These are phyloP conservation scores for Claviceps fusiformis DNA, from an alignment of 2,329 filamentous ascomycete species.

Conservation along the genomic window DNA sequence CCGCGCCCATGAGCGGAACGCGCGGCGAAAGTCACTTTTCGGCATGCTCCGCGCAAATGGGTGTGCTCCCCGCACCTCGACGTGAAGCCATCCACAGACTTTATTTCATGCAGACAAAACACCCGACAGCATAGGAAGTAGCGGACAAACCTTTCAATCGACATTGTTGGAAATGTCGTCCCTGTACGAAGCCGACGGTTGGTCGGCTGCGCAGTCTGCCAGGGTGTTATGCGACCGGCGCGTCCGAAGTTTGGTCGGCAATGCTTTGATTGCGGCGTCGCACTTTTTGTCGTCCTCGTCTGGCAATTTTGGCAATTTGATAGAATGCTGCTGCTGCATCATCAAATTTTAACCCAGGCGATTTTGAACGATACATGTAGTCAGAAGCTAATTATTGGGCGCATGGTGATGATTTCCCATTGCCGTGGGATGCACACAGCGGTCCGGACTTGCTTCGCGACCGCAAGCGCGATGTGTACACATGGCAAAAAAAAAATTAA, in stretches of 20 bases:
- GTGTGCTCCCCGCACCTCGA: not conserved
- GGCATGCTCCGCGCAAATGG: not conserved
- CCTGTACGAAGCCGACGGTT: not conserved
- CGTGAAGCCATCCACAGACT: constrained; percentile 21
- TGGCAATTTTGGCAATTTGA: no score
- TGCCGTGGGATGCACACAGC: not conserved
- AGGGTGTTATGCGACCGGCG: not conserved
- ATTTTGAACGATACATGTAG: not conserved
- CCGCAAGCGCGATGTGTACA: not conserved
- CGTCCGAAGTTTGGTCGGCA: not conserved
- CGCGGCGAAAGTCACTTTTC: constrained; percentile 16
- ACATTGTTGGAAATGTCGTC: not conserved
- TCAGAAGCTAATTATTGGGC: not conserved
- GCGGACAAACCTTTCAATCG: not conserved
- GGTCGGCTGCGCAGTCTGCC: not conserved
- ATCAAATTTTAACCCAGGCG: no score
- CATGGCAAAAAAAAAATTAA: not conserved
- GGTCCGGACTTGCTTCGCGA: not conserved
- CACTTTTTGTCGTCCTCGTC: not conserved
- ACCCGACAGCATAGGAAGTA: not conserved
- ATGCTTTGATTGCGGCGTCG: not conserved
- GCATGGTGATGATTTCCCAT: not conserved
- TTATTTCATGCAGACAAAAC: not conserved
- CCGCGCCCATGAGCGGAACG: constrained; percentile 5
- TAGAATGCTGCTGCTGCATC: not conserved